Evolutionary conservation across 2,329 filamentous ascomycete genomes (phyloP), one percentile per base, ranked within the genome.

Genomic region (Monosporascus ibericus): DNA sequence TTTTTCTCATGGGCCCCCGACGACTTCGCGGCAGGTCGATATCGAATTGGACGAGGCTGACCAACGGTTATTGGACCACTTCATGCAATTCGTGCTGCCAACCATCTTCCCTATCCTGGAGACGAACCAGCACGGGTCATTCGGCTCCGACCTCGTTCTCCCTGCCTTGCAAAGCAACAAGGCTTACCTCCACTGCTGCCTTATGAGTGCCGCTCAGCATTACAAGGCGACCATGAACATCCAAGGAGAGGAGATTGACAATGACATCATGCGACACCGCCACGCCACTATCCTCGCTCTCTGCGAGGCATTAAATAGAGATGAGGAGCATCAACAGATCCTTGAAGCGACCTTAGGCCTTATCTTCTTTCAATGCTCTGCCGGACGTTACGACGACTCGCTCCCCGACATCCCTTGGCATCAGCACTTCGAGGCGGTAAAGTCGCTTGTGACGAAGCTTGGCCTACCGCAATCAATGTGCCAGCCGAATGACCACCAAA

Each of bases 361-460:
- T 82, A 96, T 96, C 68, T 94, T 96, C 75, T 95, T 96, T 75
- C 90, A 96, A 68, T 94, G 88, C 73, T 87, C 90, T 25, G 92
- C 97, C 58, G 92, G 92, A 50, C 84, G 89, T 63, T 85, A 87
- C 37, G 87, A 94, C 62, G 90, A 96, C 66, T 81, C 81, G 25
- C 82, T 96, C 24, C 87, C 90, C 17, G 92, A 97, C 67, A 95
- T 97, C 62, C 86, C 92, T 22, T 99, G 94, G 94, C 89, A 92
- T 74, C 89, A 95, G 68, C 94, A 99, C 75, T 96, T 97, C 75
- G 88, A 95, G 69, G 92, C 92, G 3, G 92, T 87, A 20, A 87
- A 88, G 60, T 91, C 85, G 61, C 79, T 97, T 50, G 88, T 96
- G 24, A 83, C 88, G 68, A 92, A 90, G 72, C 85, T 97, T 36